Evolutionary conservation across 768 basidiomycete genomes (phyloP).

Genomic region (Russula brevipes): DNA sequence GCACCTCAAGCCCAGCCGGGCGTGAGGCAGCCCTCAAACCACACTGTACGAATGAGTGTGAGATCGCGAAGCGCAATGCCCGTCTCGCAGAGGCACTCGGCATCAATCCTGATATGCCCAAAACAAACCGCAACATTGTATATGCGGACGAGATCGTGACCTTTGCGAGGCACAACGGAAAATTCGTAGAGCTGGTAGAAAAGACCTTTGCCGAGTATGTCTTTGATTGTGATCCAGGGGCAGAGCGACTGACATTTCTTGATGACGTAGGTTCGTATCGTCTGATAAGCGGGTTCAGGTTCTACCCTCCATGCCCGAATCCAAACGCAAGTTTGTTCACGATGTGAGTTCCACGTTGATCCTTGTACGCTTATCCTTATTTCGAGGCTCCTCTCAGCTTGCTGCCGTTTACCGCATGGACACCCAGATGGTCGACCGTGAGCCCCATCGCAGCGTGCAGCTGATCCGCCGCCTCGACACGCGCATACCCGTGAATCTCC

Average conservation of each 20-base stretch:
- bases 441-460: conserved; percentile 82
- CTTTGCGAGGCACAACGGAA: conserved; percentile 55
- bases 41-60: conserved; percentile 82
- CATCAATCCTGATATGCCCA: conserved; percentile 54
- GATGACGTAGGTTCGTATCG: conserved; percentile 50
- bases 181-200: conserved; percentile 72
- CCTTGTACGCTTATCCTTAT: conserved; percentile 2
- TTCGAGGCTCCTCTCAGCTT: conserved; percentile 41
- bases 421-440: conserved; percentile 84
- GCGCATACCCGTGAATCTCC: conserved; percentile 63
- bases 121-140: conserved; percentile 37
- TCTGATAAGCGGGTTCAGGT: conserved; percentile 67
- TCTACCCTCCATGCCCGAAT: conserved; percentile 74
- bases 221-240: neutral
- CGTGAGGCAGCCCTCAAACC: conserved; percentile 41
- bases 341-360: conserved; percentile 44
- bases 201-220: conserved; percentile 74
- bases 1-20: conserved; percentile 41
- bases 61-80: conserved; percentile 80
- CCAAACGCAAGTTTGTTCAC: conserved; percentile 79
- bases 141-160: conserved; percentile 61
- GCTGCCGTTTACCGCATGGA: conserved; percentile 79
- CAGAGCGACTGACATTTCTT: neutral
- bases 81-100: conserved; percentile 88
- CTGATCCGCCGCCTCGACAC: conserved; percentile 80